Conservation (phyloP, 208 protist genomes). For the Acanthamoeba healyi region DNA sequence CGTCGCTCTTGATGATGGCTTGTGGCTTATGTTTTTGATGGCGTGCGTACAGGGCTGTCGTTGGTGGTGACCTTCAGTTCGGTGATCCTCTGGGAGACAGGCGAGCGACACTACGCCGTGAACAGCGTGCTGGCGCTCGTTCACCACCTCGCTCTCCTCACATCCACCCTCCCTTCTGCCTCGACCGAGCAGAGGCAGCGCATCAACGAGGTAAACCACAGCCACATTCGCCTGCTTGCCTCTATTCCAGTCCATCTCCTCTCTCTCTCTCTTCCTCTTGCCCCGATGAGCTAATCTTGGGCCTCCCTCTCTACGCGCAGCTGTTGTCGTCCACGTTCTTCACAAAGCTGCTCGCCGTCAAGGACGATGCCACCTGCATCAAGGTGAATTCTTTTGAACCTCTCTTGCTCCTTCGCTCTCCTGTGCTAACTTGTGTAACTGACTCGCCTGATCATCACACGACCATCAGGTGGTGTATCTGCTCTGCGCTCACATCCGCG, state of each 20-base stretch:
- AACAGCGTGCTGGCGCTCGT: slow-evolving; percentile 21
- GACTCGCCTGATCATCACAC: neutral
- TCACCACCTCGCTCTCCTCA: neutral
- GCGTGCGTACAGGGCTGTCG: neutral
- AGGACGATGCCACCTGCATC: slow-evolving; percentile 41
- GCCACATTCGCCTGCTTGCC: too few species aligned
- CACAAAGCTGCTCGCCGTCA: slow-evolving; percentile 42
- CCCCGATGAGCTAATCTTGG: too few species aligned
- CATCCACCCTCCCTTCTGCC: neutral
- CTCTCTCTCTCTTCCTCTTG: too few species aligned
- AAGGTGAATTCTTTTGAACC: neutral
- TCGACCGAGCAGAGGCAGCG: neutral
- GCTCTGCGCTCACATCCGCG: slow-evolving; percentile 36
- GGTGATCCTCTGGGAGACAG: slow-evolving; percentile 21
- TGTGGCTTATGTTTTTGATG: neutral
- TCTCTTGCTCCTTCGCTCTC: too few species aligned
- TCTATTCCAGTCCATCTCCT: too few species aligned
- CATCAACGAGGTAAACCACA: slow-evolving; percentile 9
- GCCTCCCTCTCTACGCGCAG: too few species aligned
- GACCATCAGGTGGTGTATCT: slow-evolving; percentile 24
- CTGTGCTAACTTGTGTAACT: neutral
- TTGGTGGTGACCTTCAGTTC: neutral
- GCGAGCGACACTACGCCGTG: slow-evolving; percentile 33
- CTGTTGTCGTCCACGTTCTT: slow-evolving; percentile 44
- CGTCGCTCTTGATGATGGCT: too few species aligned